Conservation (phyloP, 169 alveolate genomes). For the Blepharisma undulans region DNA sequence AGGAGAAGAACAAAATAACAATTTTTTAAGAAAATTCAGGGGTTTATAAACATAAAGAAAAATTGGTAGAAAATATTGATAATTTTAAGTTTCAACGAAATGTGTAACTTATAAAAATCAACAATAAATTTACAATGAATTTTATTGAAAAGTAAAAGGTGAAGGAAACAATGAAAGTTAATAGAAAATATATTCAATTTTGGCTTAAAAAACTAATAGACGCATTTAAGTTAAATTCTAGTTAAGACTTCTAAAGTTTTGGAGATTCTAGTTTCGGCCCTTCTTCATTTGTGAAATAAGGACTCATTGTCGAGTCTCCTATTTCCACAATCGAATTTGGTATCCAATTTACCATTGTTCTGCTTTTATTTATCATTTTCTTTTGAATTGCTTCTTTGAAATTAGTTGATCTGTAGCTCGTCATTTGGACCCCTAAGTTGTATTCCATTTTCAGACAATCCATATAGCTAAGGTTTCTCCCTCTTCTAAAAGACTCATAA, state of each 20-base stretch:
- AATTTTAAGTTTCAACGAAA: neutral
- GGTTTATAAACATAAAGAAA: neutral
- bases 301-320: neutral
- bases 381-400: neutral
- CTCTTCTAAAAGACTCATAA: constrained; percentile 68
- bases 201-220: neutral
- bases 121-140: neutral
- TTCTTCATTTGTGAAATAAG: neutral
- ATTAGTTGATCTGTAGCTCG: neutral
- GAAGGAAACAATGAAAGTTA: neutral
- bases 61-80: neutral
- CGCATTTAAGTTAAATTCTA: neutral
- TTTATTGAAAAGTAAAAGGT: neutral
- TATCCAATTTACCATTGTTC: neutral
- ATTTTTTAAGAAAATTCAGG: neutral
- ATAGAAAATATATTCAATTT: no score
- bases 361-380: neutral
- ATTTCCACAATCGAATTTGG: neutral
- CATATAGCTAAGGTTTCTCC: constrained; percentile 35
- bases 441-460: constrained; percentile 10
- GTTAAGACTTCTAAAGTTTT: neutral
- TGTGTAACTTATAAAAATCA: neutral
- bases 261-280: neutral
- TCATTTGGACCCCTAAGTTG: neutral
- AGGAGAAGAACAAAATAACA: neutral